Conservation (phyloP, 2,329 filamentous ascomycete species). For the Penicillium sclerotiorum region DNA sequence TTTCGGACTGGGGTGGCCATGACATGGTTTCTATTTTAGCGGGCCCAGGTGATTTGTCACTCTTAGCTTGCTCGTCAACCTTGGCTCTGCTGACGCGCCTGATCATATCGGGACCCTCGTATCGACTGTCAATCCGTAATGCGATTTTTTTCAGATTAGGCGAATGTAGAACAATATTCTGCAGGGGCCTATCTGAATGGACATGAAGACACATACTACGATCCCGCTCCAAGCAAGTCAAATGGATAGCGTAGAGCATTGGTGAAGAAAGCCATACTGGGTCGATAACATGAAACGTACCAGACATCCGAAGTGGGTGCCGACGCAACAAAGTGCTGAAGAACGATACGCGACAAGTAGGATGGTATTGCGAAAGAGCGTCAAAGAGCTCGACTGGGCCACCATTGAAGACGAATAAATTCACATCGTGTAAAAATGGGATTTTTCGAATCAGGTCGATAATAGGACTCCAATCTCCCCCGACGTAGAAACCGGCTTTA, state of each 20-base stretch:
- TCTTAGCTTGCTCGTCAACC: neutral
- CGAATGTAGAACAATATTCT: slow-evolving; percentile 1
- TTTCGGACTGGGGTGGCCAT: neutral
- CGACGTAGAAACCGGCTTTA: neutral
- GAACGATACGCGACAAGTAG: slow-evolving; percentile 1
- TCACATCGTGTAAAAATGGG: neutral
- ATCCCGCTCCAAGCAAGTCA: neutral
- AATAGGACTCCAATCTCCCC: neutral
- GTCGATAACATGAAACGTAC: neutral
- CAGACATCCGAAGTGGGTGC: neutral
- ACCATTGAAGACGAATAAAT: slow-evolving; percentile 1
- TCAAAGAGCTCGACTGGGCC: slow-evolving; percentile 1
- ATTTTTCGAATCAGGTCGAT: neutral
- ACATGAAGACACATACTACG: neutral
- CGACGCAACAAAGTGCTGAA: neutral
- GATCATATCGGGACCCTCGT: too few species aligned
- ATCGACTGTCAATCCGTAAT: neutral
- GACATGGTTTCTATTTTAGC: slow-evolving; percentile 1
- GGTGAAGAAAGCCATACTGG: neutral
- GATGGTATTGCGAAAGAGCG: slow-evolving; percentile 2
- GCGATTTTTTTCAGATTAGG: neutral
- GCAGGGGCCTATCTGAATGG: neutral
- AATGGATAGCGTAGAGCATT: slow-evolving; percentile 1
- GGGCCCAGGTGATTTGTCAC: neutral
- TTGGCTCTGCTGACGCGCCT: neutral